Conservation (phyloP, 2,329 filamentous ascomycete genomes). For the Nothophaeocryptopus gaeumannii region DNA sequence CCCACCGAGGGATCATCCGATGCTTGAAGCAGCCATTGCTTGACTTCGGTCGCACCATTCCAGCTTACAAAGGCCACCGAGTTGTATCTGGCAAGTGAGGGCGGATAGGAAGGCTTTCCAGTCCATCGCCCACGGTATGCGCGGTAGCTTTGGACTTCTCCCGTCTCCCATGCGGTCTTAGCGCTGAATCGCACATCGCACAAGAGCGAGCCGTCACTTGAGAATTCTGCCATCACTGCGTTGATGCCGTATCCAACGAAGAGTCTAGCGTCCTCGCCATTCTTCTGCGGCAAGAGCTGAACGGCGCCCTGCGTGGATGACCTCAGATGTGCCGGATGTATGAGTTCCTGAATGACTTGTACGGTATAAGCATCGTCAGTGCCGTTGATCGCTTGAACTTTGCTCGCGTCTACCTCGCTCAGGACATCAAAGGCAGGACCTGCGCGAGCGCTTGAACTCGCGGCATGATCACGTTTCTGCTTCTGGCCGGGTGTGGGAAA, state of each 20-base stretch:
- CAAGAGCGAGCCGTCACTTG: slow-evolving; percentile 24
- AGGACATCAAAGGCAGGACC: not conserved
- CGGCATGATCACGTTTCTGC: not conserved
- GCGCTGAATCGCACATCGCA: slow-evolving; percentile 30
- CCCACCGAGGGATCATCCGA: slow-evolving; percentile 5
- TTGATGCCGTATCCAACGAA: slow-evolving; percentile 32
- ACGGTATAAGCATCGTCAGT: slow-evolving; percentile 19
- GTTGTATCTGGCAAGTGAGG: slow-evolving; percentile 11
- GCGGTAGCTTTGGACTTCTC: slow-evolving; percentile 31
- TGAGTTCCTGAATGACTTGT: slow-evolving; percentile 23
- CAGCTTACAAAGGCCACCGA: slow-evolving; percentile 23
- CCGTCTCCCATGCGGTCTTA: slow-evolving; percentile 26
- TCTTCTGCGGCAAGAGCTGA: slow-evolving; percentile 18
- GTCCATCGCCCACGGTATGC: slow-evolving; percentile 28
- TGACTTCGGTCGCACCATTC: slow-evolving; percentile 31
- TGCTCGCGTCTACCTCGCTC: slow-evolving; percentile 12
- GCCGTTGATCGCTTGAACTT: slow-evolving; percentile 18
- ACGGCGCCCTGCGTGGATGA: slow-evolving; percentile 28
- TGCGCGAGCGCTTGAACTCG: too few species aligned
- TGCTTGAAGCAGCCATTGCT: slow-evolving; percentile 22
- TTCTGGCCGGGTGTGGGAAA: slow-evolving; percentile 18
- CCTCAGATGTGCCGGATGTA: slow-evolving; percentile 21
- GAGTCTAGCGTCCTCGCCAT: slow-evolving; percentile 16
- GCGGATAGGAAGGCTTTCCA: slow-evolving; percentile 20
- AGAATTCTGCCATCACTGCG: slow-evolving; percentile 28